Evolutionary conservation across 768 basidiomycete species (phyloP).

Genomic region (Coprinopsis sp.): DNA sequence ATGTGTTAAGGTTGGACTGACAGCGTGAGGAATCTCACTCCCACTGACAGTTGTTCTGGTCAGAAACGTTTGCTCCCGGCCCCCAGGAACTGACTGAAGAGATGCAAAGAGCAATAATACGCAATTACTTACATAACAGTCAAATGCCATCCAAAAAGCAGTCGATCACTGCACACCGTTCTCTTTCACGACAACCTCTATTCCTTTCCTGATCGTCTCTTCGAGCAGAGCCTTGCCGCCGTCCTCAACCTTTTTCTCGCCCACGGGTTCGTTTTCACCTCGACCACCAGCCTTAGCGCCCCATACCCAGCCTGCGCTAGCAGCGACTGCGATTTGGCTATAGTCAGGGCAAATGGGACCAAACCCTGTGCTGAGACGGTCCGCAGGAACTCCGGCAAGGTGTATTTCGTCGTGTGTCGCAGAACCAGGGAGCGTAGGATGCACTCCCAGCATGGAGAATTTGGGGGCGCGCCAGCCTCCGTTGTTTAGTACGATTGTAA

Average conservation of each 20-base stretch:
- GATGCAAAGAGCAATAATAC: too few species aligned
- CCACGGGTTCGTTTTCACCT: neutral
- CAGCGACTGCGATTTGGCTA: conserved; percentile 58
- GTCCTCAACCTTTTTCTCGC: neutral
- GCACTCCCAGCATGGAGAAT: conserved; percentile 59
- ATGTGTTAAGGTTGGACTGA: too few species aligned
- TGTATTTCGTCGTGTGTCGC: conserved; percentile 34
- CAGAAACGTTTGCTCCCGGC: too few species aligned
- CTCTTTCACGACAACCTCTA: conserved; percentile 53
- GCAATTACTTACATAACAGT: too few species aligned
- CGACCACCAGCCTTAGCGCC: conserved; percentile 14
- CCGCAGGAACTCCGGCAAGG: conserved; percentile 34
- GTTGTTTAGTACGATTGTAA: conserved; percentile 69
- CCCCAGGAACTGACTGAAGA: too few species aligned
- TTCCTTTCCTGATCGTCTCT: conserved; percentile 41
- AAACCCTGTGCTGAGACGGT: conserved; percentile 57
- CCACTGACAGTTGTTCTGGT: too few species aligned
- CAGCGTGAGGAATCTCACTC: too few species aligned
- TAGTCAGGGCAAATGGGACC: conserved; percentile 61
- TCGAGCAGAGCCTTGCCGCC: conserved; percentile 25
- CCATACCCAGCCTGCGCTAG: conserved; percentile 59
- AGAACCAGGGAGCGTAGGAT: conserved; percentile 56
- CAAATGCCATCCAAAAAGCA: conserved; percentile 42
- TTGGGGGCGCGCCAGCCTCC: conserved; percentile 69
- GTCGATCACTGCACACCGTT: conserved; percentile 63